Base-by-base conservation (phyloP, 164 flowering plant species). In the Vitis riparia region DNA sequence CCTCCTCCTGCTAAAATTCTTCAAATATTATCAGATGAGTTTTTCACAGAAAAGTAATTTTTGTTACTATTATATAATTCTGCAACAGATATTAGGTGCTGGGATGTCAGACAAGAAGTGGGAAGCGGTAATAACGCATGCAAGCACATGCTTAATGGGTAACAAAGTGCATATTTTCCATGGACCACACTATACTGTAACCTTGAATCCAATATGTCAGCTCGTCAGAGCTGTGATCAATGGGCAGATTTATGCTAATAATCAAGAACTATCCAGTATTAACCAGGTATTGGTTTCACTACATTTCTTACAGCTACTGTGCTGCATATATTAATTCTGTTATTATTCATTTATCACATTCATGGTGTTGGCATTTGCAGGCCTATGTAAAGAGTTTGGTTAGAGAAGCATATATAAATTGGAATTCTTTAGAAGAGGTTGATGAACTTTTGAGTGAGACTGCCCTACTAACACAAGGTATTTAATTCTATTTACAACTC, bases 151-250 rank as follows among this genome's bases (percentile, higher is more conserved):
- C 44, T 1, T 37, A 37, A 37, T 86, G 77, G 93, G 86, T 12
- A 80, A 65, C 79, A 88, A 89, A 52, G 60, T 19, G 0, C 86
- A 82, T 62, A 15, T 80, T 19, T 74, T 49, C 37, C 65, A 66
- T 0, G 84, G 73, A 51, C 14, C 51, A 3, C 53, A 68, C 37
- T 77, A 1, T 58, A 63, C 59, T 1, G 13, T 92, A 11, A 11
- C 71, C 19, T 55, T 92, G 10, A 87, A 84, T 65, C 83, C 94
- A 0, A 79, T 87, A n/a, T 88, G 92, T 63, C 85, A 89, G 80
- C 73, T 89, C 9, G 66, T 81, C 2, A 65, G 70, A 44, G 86
- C 80, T 9, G 71, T 48, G 16, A 49, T 81, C 11, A 51, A 85
- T 50, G 92, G 90, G 1, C 80, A 80, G 5, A 2, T 29, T 1